phyloP scores from a whole-genome alignment of 805 yeast genomes.

The Candida dajiaensis region DNA sequence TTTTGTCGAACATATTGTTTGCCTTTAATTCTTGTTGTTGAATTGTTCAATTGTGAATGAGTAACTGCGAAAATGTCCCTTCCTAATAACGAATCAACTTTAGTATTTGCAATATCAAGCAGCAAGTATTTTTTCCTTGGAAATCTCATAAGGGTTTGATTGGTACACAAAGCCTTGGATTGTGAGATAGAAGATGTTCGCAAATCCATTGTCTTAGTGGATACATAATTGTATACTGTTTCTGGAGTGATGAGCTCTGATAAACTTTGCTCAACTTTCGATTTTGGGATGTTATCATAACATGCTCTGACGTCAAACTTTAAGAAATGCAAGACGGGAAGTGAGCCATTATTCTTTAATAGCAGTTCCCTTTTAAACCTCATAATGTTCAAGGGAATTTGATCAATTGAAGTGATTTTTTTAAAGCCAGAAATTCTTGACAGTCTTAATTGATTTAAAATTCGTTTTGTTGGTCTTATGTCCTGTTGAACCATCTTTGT shows the following conservation, averaged over 20 bases:
- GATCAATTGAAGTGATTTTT: slow-evolving; percentile 36
- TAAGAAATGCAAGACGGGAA: slow-evolving; percentile 41
- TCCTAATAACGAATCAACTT: slow-evolving; percentile 29
- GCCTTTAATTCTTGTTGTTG: slow-evolving; percentile 36
- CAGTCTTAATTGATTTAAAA: slow-evolving; percentile 30
- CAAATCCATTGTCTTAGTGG: slow-evolving; percentile 13
- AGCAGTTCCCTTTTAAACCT: slow-evolving; percentile 30
- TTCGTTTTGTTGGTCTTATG: slow-evolving; percentile 38
- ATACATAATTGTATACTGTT: slow-evolving; percentile 6
- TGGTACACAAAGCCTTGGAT: slow-evolving; percentile 14
- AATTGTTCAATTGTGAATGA: slow-evolving; percentile 45
- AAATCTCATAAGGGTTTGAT: background rate
- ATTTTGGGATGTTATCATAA: slow-evolving; percentile 63
- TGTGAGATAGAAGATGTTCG: slow-evolving; percentile 26
- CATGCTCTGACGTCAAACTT: slow-evolving; percentile 77
- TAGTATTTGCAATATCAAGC: background rate
- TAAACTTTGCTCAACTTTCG: slow-evolving; percentile 32
- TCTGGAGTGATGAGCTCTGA: slow-evolving; percentile 24
- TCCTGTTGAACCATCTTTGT: slow-evolving; percentile 29
- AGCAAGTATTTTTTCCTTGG: background rate
- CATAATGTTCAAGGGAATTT: slow-evolving; percentile 35
- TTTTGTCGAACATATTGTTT: slow-evolving; percentile 40
- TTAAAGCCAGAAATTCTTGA: slow-evolving; percentile 23
- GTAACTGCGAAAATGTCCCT: slow-evolving; percentile 41
- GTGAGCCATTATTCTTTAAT: slow-evolving; percentile 14